Percentiles rank a stretch among this genome's conserved stretches.
These are phyloP conservation scores for Ceriops decandra DNA, from an alignment of 345 rosid species.

Conservation along the genomic window DNA sequence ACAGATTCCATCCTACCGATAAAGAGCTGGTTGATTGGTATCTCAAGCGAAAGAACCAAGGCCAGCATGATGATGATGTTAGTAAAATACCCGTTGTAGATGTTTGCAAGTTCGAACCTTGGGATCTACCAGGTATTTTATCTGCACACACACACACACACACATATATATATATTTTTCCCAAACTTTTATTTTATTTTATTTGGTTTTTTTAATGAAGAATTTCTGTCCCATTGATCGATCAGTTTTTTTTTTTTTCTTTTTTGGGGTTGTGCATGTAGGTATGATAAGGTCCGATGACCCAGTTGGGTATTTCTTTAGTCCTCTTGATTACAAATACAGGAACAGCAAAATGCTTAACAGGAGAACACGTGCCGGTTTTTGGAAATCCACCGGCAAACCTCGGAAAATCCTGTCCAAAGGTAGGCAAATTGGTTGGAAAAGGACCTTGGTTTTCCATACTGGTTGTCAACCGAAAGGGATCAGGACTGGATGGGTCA, in stretches of 20 bases:
- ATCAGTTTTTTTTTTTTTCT: background rate
- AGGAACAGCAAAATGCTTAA: slow-evolving; percentile 15
- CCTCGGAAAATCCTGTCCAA: slow-evolving; percentile 16
- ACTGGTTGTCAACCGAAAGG: slow-evolving; percentile 2
- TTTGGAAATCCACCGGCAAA: slow-evolving; percentile 50
- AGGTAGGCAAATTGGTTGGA: slow-evolving; percentile 30
- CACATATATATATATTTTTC: background rate
- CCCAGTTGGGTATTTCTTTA: slow-evolving; percentile 39
- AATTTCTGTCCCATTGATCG: background rate
- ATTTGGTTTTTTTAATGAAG: background rate
- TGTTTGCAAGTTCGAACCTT: slow-evolving; percentile 43
- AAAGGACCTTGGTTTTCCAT: slow-evolving; percentile 41
- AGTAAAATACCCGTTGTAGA: slow-evolving; percentile 29
- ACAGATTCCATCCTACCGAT: slow-evolving; percentile 42
- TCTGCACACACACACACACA: no score
- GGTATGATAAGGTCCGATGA: slow-evolving; percentile 1
- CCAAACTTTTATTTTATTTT: background rate
- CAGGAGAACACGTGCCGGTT: slow-evolving; percentile 36
- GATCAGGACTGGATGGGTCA: slow-evolving; percentile 27
- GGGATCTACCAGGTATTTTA: slow-evolving; percentile 40
- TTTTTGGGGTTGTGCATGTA: background rate
- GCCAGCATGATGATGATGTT: background rate
- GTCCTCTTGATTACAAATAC: slow-evolving; percentile 25
- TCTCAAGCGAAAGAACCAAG: slow-evolving; percentile 27
- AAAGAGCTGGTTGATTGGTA: slow-evolving; percentile 33